Conservation (phyloP, 441 rosid species). For the Euphorbia celastroides region DNA sequence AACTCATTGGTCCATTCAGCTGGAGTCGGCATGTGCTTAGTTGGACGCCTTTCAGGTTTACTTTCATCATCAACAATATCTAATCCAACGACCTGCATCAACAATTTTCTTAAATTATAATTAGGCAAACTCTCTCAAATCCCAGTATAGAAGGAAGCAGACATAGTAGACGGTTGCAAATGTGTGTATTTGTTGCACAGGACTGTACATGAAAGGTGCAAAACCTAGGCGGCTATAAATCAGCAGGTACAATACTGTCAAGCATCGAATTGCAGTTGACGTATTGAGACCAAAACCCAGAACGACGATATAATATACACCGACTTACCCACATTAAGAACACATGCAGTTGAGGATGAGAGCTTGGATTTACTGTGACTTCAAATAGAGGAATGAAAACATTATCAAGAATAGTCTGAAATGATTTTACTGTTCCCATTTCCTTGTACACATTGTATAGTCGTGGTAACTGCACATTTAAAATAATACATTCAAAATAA, state of each 20-base stretch:
- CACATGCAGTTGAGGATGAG: constrained; percentile 71
- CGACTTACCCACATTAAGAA: constrained; percentile 47
- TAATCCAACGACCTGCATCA: constrained; percentile 65
- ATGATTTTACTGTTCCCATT: constrained; percentile 70
- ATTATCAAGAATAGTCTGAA: constrained; percentile 73
- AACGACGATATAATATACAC: not conserved
- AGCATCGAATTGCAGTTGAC: not conserved
- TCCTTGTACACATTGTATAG: constrained; percentile 63
- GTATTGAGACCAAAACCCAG: not conserved
- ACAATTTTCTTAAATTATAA: constrained; percentile 1
- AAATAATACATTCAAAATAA: not conserved
- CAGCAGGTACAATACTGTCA: not conserved
- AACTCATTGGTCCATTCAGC: constrained; percentile 68
- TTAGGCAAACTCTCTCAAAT: not conserved
- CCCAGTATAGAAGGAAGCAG: not conserved
- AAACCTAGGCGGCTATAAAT: not conserved
- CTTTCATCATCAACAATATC: constrained; percentile 83
- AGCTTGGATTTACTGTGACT: constrained; percentile 60
- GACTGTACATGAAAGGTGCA: not conserved
- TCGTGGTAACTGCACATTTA: constrained; percentile 57
- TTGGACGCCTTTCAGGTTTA: constrained; percentile 79
- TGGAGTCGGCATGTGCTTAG: constrained; percentile 76
- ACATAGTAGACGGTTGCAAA: not conserved
- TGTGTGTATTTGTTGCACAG: not conserved
- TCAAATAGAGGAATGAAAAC: constrained; percentile 74